Evolutionary conservation across 2,329 filamentous ascomycete genomes (phyloP).

Genomic region (Cytospora paraplurivora): DNA sequence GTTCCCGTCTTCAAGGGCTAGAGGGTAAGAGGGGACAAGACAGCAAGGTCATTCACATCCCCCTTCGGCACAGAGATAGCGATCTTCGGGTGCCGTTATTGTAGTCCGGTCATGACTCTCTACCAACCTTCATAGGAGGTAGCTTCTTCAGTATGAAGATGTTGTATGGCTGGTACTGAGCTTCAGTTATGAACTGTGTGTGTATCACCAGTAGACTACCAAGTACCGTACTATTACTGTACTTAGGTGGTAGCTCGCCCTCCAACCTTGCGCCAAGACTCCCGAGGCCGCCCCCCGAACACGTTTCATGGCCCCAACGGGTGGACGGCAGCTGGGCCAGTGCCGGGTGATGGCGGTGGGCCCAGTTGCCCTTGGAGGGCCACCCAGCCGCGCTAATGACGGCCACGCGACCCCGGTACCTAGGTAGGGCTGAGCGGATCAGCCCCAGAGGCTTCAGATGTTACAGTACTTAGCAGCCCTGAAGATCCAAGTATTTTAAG

Average conservation of each 20-base stretch:
- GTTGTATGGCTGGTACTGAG: no score
- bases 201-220: no score
- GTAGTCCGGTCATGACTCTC: background rate
- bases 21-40: background rate
- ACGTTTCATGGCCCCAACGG: no score
- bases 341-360: background rate
- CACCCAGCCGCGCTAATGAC: background rate
- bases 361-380: background rate
- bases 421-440: slow-evolving; percentile 14
- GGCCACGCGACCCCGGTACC: background rate
- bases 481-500: background rate
- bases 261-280: no score
- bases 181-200: no score
- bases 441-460: background rate
- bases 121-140: no score
- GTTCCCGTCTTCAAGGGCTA: slow-evolving; percentile 4
- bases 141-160: no score
- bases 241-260: no score
- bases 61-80: slow-evolving; percentile 16
- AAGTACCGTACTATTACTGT: no score
- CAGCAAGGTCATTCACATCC: slow-evolving; percentile 11
- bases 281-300: no score
- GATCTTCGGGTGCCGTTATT: slow-evolving; percentile 1
- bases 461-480: background rate
- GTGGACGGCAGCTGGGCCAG: no score